A percentile compares a stretch with the other conserved stretches of the same genome.
These are phyloP conservation scores for Aureobasidium sp. DNA, from an alignment of 2,329 filamentous ascomycete genomes.

Conservation along the genomic window DNA sequence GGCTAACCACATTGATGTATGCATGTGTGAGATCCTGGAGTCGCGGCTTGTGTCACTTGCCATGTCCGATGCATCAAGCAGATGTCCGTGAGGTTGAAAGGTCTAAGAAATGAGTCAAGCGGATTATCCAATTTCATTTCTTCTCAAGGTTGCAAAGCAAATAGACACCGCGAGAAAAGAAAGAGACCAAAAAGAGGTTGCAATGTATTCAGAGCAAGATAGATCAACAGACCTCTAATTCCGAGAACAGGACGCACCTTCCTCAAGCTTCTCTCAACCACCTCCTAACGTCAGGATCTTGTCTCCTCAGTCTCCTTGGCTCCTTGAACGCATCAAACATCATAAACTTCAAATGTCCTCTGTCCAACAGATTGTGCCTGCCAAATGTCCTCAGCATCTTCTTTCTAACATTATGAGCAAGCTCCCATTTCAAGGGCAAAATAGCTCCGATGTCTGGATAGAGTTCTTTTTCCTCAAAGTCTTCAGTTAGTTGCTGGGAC, in stretches of 20 bases:
- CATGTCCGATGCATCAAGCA: too few species aligned
- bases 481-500: background rate
- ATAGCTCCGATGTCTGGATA: background rate
- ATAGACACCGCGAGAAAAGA: too few species aligned
- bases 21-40: too few species aligned
- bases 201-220: background rate
- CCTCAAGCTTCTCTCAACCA: background rate
- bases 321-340: conserved; percentile 4
- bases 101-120: too few species aligned
- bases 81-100: too few species aligned
- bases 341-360: background rate
- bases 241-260: background rate
- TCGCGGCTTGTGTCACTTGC: too few species aligned
- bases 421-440: background rate
- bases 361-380: background rate
- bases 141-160: too few species aligned
- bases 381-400: background rate
- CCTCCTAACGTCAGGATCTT: background rate
- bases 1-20: too few species aligned
- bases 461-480: background rate
- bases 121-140: too few species aligned
- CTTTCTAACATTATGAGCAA: background rate
- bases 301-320: background rate
- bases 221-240: background rate
- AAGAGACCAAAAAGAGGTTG: too few species aligned